These are phyloP conservation scores for Pleodorina starrii DNA, from an alignment of 139 green algal species.

Conservation along the genomic window DNA sequence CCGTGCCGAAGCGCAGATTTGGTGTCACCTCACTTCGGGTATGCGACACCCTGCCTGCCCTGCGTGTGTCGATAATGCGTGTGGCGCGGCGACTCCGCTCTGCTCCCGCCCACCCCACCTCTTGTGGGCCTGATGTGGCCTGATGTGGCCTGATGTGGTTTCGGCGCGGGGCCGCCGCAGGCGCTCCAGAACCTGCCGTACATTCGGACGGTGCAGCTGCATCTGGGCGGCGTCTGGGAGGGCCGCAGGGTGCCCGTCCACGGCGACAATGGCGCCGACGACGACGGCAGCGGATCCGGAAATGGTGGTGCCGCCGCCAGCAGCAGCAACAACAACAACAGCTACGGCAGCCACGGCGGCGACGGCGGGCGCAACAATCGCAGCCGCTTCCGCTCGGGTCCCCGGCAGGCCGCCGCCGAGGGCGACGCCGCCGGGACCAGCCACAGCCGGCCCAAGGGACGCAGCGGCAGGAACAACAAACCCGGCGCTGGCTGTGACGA, in stretches of 20 bases:
- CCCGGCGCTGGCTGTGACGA: not conserved
- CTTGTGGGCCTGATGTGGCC: too few species aligned
- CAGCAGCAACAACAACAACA: not conserved
- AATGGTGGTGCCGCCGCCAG: not conserved
- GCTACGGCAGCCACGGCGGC: not conserved
- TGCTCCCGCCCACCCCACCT: too few species aligned
- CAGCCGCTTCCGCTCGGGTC: not conserved
- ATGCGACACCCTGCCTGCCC: too few species aligned
- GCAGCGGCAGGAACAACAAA: not conserved
- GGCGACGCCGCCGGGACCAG: not conserved
- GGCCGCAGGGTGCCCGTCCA: not conserved
- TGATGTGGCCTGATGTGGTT: too few species aligned
- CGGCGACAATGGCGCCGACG: not conserved
- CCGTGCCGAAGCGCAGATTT: too few species aligned
- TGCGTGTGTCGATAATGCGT: too few species aligned
- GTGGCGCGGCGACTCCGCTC: too few species aligned
- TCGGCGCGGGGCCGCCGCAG: too few species aligned
- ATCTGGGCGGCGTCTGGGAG: constrained; percentile 2
- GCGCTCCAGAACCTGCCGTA: constrained; percentile 27
- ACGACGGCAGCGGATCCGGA: too few species aligned
- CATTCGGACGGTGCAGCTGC: constrained; percentile 24
- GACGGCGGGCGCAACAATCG: not conserved
- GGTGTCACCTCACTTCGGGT: too few species aligned
- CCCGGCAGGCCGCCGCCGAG: not conserved
- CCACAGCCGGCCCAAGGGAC: not conserved